phyloP scores from a whole-genome alignment of 2,329 filamentous ascomycete genomes.

The Thielaviopsis punctulata region DNA sequence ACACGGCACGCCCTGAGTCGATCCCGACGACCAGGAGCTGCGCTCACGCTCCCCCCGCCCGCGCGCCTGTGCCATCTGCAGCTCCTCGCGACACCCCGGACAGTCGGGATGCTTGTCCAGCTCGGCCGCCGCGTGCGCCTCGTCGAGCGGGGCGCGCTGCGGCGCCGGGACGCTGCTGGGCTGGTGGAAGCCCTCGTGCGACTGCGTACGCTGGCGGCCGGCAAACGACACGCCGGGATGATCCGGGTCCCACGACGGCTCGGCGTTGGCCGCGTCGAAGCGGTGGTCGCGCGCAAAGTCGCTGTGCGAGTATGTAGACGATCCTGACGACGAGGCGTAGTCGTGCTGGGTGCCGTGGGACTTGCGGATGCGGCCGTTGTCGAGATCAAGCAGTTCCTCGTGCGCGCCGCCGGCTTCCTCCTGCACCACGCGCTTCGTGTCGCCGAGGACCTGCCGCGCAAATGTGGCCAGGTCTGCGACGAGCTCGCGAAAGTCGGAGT shows the following conservation, averaged over 20 bases:
- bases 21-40: not conserved
- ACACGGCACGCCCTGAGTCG: not conserved
- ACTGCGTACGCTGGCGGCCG: not conserved
- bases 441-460: constrained; percentile 68
- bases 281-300: constrained; percentile 26
- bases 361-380: constrained; percentile 18
- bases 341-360: not conserved
- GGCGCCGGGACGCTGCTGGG: not conserved
- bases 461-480: constrained; percentile 64
- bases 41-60: not conserved
- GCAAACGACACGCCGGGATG: not conserved
- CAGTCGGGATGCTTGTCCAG: constrained; percentile 4
- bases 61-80: not conserved
- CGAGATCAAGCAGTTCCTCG: constrained; percentile 2
- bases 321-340: not conserved
- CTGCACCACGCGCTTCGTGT: constrained; percentile 67
- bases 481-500: constrained; percentile 78
- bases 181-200: not conserved
- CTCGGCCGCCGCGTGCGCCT: not conserved
- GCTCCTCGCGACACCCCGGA: not conserved
- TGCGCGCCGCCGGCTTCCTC: constrained; percentile 49
- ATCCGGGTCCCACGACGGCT: constrained; percentile 31
- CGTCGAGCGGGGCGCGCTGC: not conserved
- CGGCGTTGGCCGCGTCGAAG: constrained; percentile 37
- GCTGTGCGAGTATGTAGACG: not conserved